Evolutionary conservation across 495 filamentous ascomycete genomes (phyloP).

Genomic region (Talaromyces stipitatus): DNA sequence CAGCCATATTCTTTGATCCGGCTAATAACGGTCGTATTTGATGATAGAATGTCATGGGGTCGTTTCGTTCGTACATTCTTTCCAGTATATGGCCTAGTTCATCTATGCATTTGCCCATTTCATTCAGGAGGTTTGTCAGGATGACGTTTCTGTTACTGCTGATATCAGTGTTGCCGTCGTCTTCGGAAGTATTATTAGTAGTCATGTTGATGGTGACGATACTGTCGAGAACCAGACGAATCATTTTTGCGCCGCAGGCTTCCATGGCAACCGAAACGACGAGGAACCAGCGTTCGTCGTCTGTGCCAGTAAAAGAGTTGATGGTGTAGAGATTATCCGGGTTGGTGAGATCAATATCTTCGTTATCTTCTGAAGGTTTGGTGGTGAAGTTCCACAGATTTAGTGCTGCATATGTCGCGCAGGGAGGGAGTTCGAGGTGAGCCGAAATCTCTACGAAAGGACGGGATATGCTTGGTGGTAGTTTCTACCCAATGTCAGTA

Average conservation of each 20-base stretch:
- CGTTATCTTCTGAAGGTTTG: slow-evolving; percentile 34
- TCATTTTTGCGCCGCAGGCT: slow-evolving; percentile 74
- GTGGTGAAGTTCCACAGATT: slow-evolving; percentile 86
- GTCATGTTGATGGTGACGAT: slow-evolving; percentile 42
- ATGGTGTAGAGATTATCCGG: slow-evolving; percentile 77
- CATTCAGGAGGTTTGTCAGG: slow-evolving; percentile 39
- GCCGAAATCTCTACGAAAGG: slow-evolving; percentile 73
- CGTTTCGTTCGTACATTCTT: slow-evolving; percentile 84
- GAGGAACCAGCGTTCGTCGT: slow-evolving; percentile 98
- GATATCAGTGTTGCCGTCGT: neutral
- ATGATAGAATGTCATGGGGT: slow-evolving; percentile 84
- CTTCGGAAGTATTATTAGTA: neutral
- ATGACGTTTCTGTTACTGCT: neutral
- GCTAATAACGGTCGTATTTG: slow-evolving; percentile 86
- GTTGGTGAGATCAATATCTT: slow-evolving; percentile 22
- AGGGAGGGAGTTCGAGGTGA: slow-evolving; percentile 78
- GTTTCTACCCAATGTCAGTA: slow-evolving; percentile 39
- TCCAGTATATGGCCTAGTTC: slow-evolving; percentile 66
- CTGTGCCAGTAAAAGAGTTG: slow-evolving; percentile 80
- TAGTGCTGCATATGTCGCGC: slow-evolving; percentile 87
- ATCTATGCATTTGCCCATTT: slow-evolving; percentile 72
- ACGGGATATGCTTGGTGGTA: slow-evolving; percentile 73
- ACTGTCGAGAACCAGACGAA: slow-evolving; percentile 77
- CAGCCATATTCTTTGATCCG: slow-evolving; percentile 90
- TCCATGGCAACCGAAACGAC: slow-evolving; percentile 92